Conservation (phyloP, 768 basidiomycete species). For the Pisolithus marmoratus region DNA sequence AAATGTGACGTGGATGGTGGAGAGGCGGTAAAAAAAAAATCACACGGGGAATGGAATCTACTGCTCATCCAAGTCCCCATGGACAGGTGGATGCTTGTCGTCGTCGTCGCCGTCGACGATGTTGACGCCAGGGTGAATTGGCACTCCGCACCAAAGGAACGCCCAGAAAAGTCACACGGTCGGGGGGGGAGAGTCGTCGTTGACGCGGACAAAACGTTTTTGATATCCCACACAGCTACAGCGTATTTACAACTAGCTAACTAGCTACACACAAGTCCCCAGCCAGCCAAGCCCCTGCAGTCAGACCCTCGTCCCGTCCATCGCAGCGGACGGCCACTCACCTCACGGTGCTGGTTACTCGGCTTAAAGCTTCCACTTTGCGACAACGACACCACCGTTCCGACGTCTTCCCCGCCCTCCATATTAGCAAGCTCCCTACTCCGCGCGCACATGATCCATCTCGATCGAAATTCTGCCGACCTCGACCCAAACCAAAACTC, state of each 20-base stretch:
- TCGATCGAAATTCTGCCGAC: slow-evolving; percentile 46
- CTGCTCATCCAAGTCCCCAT: neutral
- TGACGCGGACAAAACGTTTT: slow-evolving; percentile 21
- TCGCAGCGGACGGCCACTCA: neutral
- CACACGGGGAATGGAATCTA: no score
- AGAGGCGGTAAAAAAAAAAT: no score
- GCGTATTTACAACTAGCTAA: slow-evolving; percentile 17
- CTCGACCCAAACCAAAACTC: slow-evolving; percentile 33
- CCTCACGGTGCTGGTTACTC: no score
- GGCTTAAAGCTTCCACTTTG: no score
- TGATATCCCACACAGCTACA: slow-evolving; percentile 22
- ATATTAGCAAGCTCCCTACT: neutral
- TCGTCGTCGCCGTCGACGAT: neutral
- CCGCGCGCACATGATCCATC: slow-evolving; percentile 40
- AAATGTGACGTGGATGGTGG: no score
- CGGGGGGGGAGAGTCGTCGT: neutral
- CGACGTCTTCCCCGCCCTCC: neutral
- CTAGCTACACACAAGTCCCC: no score
- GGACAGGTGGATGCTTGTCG: neutral
- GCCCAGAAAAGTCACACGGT: slow-evolving; percentile 23
- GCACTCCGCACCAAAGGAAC: slow-evolving; percentile 11
- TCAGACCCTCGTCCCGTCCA: neutral
- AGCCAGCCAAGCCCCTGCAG: neutral
- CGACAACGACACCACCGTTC: neutral
- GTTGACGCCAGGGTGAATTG: neutral